phyloP scores from a whole-genome alignment of 805 yeast genomes.

The Cyberlindnera bimundalis region DNA sequence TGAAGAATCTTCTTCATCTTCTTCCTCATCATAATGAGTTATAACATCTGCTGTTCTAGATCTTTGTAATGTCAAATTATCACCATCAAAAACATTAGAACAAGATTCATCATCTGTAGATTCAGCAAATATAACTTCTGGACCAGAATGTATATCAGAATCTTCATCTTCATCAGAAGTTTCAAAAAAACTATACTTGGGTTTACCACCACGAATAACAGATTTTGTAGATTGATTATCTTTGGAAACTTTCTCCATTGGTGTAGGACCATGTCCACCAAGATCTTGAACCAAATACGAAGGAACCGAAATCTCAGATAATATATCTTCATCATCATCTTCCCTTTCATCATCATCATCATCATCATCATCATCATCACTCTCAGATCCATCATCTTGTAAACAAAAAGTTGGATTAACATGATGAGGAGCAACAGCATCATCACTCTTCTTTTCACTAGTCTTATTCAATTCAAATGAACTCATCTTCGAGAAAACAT shows the following conservation, averaged over 20 bases:
- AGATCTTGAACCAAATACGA: slow-evolving; percentile 15
- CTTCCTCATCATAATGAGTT: slow-evolving; percentile 33
- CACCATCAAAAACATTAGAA: not conserved
- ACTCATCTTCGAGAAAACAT: slow-evolving; percentile 18
- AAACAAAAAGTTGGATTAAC: slow-evolving; percentile 13
- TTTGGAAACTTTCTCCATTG: not conserved
- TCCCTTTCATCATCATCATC: slow-evolving; percentile 7
- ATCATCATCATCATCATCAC: slow-evolving; percentile 5
- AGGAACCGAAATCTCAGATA: slow-evolving; percentile 20
- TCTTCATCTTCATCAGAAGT: slow-evolving; percentile 17
- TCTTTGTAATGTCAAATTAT: not conserved
- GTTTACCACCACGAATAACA: slow-evolving; percentile 16
- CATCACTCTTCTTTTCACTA: slow-evolving; percentile 13
- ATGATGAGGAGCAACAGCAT: slow-evolving; percentile 24
- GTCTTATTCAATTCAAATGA: slow-evolving; percentile 19
- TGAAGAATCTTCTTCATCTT: slow-evolving; percentile 12
- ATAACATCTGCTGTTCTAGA: slow-evolving; percentile 3
- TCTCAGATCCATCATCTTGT: slow-evolving; percentile 2
- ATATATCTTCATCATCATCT: slow-evolving; percentile 8
- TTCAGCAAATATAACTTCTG: slow-evolving; percentile 19
- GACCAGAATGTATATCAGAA: slow-evolving; percentile 10
- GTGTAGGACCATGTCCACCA: slow-evolving; percentile 4
- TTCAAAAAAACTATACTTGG: slow-evolving; percentile 27
- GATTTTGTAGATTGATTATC: slow-evolving; percentile 12
- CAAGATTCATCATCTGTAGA: slow-evolving; percentile 14